Evolutionary conservation across 1,284 basidiomycete genomes (phyloP), one percentile per base, ranked within the genome.

Genomic region (Chalciporus sp.): DNA sequence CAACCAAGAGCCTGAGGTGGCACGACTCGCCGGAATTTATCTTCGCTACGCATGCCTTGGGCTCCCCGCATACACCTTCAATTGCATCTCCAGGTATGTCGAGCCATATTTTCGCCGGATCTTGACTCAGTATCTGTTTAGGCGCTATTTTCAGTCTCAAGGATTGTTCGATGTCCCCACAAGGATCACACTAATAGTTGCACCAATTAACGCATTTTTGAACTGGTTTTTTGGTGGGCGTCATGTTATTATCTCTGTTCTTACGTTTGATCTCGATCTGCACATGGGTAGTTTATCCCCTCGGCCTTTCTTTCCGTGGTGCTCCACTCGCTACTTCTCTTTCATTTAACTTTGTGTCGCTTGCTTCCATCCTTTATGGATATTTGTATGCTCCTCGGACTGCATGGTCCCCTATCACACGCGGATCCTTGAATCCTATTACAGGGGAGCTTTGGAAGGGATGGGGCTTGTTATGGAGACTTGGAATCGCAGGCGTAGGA

Each of bases 291-390:
- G 91, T 96, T 0, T 94, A 81, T 42, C 76, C 84, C 16, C 73
- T 95, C 52, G 78, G 90, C 16, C 76, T 98, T 0, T 96, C 96
- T 8, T 99, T 95, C 73, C 85, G 92, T 49, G 96, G 96, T 7
- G 96, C 95, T 2, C 96, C 96, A 0, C 77, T 98, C 23, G 92
- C 95, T 0, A 95, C 94, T 0, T 87, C 92, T 0, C 80, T 96
- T 54, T 92, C 90, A 2, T 93, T 94, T 76, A 97, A 95, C 71
- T 78, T 97, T 27, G 89, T 95, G 52, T 84, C 86, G 7, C 49
- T 85, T 41, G 67, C 86, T 45, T 90, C 86, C 3, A 73, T 93
- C 35, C 52, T 80, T n/a, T 96, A 94, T 63, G 90, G 87, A 9
- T 64, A 90, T 17, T 82, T 84, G 64, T 85, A 84, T 60, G 84